Evolutionary conservation across 805 yeast species (phyloP), one percentile per base, ranked within the genome.

Genomic region (Millerozyma acaciae): DNA sequence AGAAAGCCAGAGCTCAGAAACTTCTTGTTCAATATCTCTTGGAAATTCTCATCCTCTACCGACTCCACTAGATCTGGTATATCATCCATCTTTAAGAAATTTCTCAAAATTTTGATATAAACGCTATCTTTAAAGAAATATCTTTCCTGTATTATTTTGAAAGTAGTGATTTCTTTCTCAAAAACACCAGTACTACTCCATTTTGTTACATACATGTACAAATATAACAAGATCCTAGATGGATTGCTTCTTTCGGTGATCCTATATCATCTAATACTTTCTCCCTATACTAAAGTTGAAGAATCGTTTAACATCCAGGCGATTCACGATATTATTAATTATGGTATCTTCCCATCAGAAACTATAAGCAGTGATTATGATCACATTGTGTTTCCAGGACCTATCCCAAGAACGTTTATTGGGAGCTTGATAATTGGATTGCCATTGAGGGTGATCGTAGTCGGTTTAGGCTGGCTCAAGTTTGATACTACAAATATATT

Each of bases 281-380:
- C 96, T 0, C 97, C 96, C 0, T 86, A 64, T 57, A 82, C 97
- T 2, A 90, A 90, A 58, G 96, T 90, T 1, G 97, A 90, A 54
- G 97, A 90, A 55, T 85, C 96, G 18, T 90, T 90, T 68, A 85
- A 81, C 46, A 65, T 85, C 28, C 97, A 90, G 49, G 97, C 97
- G 0, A 67, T 86, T 26, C 88, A 89, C 51, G 97, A 90, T 48
- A 66, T 88, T 26, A 42, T 85, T 31, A 70, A 73, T 42, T 70
- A 76, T 51, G 96, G 96, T 1, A 43, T 62, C 1, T 50, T 42
- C 23, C 62, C 67, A 9, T 36, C 43, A 14, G 45, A 43, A 12
- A 27, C 38, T 8, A 46, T 55, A 12, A 57, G 64, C 24, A 57
- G 67, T 16, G 40, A 62, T 30, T 90, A 72, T 51, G 97, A 90